Evolutionary conservation across 371 early-diverging fungal species (phyloP), one percentile per base, ranked within the genome.

Genomic region (Fennellomyces sp.): DNA sequence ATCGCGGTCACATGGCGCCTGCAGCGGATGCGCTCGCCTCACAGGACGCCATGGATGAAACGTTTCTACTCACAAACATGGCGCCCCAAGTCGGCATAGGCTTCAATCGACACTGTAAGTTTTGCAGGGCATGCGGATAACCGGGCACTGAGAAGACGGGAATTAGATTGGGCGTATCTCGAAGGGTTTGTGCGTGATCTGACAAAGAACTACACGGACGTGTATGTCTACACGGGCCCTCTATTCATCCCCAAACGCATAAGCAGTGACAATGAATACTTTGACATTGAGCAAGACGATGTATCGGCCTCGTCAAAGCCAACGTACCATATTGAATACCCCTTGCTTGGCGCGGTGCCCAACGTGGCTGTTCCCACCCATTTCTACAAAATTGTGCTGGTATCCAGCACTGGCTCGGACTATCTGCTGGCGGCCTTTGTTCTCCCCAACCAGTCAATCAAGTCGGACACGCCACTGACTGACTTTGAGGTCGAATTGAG

Each of bases 281-380:
- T 26, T 23, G 8, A 48, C 4, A 23, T 31, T 4, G 35, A 26
- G 11, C 27, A 50, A 35, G 39, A 48, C 19, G 23, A 28, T 3
- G 30, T 21, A 4, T 19, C 47, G 3, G 35, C 35, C 27, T 1
- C 3, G 2, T 42, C 27, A 8, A 41, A 31, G 11, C 48, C 58
- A 33, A 65, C 60, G 15, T 73, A 65, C 52, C 52, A 36, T 5
- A 66, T 78, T 57, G 79, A 85, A 64, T 89, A 82, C 61, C 82
- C 86, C 33, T 83, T 95, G 23, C 83, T 95, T 27, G 89, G 95
- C 33, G 73, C 78, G 33, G 81, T 85, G 12, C 91, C 93, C 45
- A 91, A 88, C 56, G 76, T 91, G 26, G 92, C 93, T 11, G 97
- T 97, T 2, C 96, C 97, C 11, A 95, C 95, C 0, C 95, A 95